Conservation (phyloP, 2,329 filamentous ascomycete species). For the Epichloe scottii region DNA sequence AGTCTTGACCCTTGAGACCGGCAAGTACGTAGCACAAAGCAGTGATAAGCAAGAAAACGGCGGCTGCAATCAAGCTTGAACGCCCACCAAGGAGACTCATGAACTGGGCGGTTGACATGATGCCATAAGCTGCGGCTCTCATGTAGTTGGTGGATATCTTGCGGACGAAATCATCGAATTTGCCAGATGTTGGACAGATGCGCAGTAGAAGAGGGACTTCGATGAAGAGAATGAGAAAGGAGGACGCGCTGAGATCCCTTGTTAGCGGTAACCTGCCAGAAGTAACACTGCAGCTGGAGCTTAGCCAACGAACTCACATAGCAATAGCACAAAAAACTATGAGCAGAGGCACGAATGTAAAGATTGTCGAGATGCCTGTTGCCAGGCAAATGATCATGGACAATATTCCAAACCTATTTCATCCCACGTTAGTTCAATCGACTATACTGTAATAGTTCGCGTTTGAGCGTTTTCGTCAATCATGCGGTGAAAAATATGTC, state of each 20-base stretch:
- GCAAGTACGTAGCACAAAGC: slow-evolving; percentile 70
- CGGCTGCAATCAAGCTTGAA: slow-evolving; percentile 74
- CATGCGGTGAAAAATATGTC: background rate
- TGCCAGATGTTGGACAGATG: slow-evolving; percentile 88
- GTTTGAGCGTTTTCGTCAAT: background rate
- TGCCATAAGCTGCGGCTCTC: slow-evolving; percentile 74
- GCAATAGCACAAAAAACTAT: slow-evolving; percentile 41
- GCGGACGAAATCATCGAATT: slow-evolving; percentile 83
- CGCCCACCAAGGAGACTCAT: slow-evolving; percentile 54
- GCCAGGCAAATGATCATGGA: slow-evolving; percentile 61
- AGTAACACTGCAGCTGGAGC: background rate
- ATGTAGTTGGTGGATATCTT: slow-evolving; percentile 93
- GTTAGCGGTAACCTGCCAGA: background rate
- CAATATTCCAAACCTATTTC: slow-evolving; percentile 50
- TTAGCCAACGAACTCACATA: slow-evolving; percentile 30
- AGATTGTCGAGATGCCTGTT: slow-evolving; percentile 55
- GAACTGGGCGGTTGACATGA: slow-evolving; percentile 77
- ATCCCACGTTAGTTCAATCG: slow-evolving; percentile 1
- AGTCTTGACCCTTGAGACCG: slow-evolving; percentile 70
- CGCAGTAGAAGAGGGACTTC: slow-evolving; percentile 90
- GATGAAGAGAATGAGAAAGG: slow-evolving; percentile 68
- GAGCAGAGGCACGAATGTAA: slow-evolving; percentile 36
- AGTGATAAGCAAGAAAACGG: slow-evolving; percentile 66
- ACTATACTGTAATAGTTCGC: background rate
- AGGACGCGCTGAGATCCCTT: slow-evolving; percentile 42